Conservation (phyloP, 768 basidiomycete genomes). For the Hirschioporus abietinus region DNA sequence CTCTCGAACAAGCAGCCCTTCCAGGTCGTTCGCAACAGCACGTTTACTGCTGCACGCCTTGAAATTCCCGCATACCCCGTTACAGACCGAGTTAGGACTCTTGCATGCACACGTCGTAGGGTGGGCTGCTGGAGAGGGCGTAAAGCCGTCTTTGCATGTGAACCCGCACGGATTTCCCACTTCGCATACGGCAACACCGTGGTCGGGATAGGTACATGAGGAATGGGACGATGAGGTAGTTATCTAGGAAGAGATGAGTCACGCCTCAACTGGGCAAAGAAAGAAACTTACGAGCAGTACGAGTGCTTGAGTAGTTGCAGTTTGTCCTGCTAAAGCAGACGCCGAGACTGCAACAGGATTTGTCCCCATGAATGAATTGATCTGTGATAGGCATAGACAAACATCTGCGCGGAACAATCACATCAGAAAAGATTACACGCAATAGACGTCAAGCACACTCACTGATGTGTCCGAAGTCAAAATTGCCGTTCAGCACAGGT, state of each 20-base stretch:
- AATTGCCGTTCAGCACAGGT: not conserved
- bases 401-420: not conserved
- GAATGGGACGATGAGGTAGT: not conserved
- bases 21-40: not conserved
- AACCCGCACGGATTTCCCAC: slow-evolving; percentile 38
- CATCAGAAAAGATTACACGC: not conserved
- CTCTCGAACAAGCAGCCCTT: not conserved
- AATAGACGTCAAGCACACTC: not conserved
- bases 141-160: slow-evolving; percentile 40
- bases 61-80: slow-evolving; percentile 35
- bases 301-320: not conserved
- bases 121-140: slow-evolving; percentile 20
- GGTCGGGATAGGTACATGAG: slow-evolving; percentile 30
- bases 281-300: not conserved
- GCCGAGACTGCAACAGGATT: not conserved
- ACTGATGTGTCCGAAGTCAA: not conserved
- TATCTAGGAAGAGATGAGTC: not conserved
- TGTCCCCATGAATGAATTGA: not conserved
- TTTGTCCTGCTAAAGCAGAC: not conserved
- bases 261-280: not conserved
- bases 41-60: slow-evolving; percentile 22
- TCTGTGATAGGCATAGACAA: not conserved
- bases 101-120: slow-evolving; percentile 40
- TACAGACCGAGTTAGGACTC: slow-evolving; percentile 39
- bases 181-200: slow-evolving; percentile 33